These are phyloP conservation scores for Toxicodendron radicans DNA, from an alignment of 345 rosid species.

Conservation along the genomic window DNA sequence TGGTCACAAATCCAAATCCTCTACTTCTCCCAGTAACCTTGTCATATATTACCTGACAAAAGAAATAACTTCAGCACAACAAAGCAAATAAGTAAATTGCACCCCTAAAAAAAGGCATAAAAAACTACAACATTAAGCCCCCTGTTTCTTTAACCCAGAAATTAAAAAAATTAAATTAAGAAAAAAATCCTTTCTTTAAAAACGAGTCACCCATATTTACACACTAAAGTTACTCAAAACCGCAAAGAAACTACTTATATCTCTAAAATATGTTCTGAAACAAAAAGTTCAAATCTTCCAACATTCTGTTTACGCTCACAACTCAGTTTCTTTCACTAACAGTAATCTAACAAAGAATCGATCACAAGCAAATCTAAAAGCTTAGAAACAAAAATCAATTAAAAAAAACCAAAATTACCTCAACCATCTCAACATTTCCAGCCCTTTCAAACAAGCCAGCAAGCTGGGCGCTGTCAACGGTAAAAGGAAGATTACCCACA, in stretches of 20 bases:
- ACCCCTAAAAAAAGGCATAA: neutral
- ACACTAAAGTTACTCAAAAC: too few species aligned
- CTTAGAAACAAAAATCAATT: too few species aligned
- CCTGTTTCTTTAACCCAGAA: too few species aligned
- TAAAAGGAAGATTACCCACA: slow-evolving; percentile 95
- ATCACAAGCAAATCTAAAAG: neutral
- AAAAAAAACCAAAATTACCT: slow-evolving; percentile 53
- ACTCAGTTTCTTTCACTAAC: neutral
- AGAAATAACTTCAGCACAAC: slow-evolving; percentile 11
- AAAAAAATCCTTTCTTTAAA: neutral
- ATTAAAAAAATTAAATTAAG: too few species aligned
- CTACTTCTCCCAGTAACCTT: slow-evolving; percentile 93
- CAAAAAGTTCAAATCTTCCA: neutral
- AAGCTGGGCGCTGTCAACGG: slow-evolving; percentile 85
- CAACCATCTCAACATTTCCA: slow-evolving; percentile 95
- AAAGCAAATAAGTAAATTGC: neutral
- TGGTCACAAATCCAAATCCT: slow-evolving; percentile 96
- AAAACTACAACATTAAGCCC: too few species aligned
- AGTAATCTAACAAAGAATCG: neutral
- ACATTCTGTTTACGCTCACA: neutral
- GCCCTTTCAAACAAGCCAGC: slow-evolving; percentile 74
- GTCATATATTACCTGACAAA: slow-evolving; percentile 85
- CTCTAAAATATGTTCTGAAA: neutral
- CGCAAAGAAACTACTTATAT: neutral
- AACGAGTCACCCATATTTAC: too few species aligned